Evolutionary conservation across 805 yeast species (phyloP).

Genomic region (Metschnikowia similis): DNA sequence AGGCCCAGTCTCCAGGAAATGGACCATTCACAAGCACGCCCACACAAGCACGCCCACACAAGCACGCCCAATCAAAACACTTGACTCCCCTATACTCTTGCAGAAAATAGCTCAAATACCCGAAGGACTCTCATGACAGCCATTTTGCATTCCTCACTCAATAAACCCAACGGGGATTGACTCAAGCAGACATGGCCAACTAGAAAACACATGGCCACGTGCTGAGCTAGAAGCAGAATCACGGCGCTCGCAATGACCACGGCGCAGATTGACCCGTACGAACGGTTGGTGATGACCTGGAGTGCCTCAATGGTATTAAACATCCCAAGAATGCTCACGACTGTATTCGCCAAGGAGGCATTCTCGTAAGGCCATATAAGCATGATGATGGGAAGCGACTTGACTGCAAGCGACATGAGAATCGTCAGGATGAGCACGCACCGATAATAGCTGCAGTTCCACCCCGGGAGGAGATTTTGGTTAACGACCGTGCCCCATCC

Average conservation of each 20-base stretch:
- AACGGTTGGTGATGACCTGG: constrained; percentile 9
- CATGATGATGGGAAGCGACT: constrained; percentile 86
- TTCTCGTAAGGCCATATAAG: constrained; percentile 92
- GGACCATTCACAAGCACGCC: no score
- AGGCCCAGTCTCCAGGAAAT: no score
- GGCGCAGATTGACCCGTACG: constrained; percentile 6
- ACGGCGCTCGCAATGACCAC: constrained; percentile 7
- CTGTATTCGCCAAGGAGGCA: constrained; percentile 56
- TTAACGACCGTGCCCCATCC: constrained; percentile 21
- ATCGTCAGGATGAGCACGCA: constrained; percentile 62
- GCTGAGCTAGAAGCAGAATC: constrained; percentile 9
- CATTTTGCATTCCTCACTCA: constrained; percentile 5
- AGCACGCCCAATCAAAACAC: no score
- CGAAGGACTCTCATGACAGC: not conserved
- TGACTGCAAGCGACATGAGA: constrained; percentile 71
- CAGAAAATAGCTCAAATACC: not conserved
- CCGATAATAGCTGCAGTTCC: constrained; percentile 32
- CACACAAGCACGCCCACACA: no score
- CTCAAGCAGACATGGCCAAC: constrained; percentile 4
- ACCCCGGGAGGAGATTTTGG: constrained; percentile 18
- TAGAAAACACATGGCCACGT: constrained; percentile 8
- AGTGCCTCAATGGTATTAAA: constrained; percentile 62
- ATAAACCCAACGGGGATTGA: constrained; percentile 3
- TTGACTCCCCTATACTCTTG: not conserved
- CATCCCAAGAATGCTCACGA: constrained; percentile 58